Evolutionary conservation across 176 grass and related monocot genomes (phyloP).

Genomic region (Aegilops tauschii): DNA sequence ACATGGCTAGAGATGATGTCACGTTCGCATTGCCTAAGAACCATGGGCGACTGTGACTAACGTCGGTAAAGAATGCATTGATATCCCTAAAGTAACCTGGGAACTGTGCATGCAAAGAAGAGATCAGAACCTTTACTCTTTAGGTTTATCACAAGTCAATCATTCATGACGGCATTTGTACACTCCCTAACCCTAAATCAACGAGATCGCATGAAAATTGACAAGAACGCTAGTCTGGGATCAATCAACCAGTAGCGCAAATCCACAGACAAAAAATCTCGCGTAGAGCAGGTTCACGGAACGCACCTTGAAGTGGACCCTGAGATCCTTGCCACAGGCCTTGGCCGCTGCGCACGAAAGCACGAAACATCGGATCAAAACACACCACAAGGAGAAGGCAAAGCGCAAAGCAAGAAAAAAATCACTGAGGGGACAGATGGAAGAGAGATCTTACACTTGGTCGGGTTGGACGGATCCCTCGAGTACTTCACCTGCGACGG

Average conservation of each 20-base stretch:
- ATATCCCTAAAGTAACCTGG: constrained; percentile 27
- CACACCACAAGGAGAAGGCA: background rate
- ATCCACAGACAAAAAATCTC: background rate
- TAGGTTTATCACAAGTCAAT: constrained; percentile 19
- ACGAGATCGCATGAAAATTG: background rate
- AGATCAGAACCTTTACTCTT: constrained; percentile 32
- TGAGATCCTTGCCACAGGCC: constrained; percentile 79
- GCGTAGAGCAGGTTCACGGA: background rate
- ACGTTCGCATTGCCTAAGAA: too few species aligned
- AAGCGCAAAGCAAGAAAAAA: background rate
- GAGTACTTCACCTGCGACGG: constrained; percentile 72
- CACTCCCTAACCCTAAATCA: background rate
- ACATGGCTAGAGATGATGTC: too few species aligned
- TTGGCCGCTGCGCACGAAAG: constrained; percentile 63
- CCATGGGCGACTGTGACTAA: too few species aligned
- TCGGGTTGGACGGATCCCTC: constrained; percentile 58
- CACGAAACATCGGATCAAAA: constrained; percentile 6
- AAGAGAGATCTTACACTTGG: constrained; percentile 55
- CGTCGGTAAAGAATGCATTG: background rate
- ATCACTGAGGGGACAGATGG: too few species aligned
- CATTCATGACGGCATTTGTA: background rate
- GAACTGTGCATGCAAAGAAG: constrained; percentile 7
- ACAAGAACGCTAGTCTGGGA: background rate
- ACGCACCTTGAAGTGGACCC: constrained; percentile 86
- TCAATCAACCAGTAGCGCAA: background rate